Evolutionary conservation across 306 rosid genomes (phyloP).

Genomic region (Trifolium repens): DNA sequence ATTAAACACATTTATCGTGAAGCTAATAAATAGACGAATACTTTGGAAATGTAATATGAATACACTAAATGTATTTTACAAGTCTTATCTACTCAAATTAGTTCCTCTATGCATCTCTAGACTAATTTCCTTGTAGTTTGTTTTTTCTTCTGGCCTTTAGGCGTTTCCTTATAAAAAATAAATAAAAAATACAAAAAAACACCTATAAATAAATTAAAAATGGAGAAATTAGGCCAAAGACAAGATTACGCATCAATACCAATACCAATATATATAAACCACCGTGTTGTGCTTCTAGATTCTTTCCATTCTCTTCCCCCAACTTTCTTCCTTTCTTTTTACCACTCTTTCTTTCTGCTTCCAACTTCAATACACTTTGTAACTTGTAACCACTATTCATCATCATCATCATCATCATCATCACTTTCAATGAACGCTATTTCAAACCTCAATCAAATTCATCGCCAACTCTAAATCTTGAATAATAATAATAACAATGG

Average conservation of each 20-base stretch:
- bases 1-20: no score
- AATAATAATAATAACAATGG: slow-evolving; percentile 49
- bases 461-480: neutral
- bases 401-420: neutral
- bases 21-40: no score
- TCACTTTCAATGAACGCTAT: slow-evolving; percentile 10
- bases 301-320: neutral
- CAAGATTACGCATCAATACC: neutral
- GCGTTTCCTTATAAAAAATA: no score
- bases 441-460: slow-evolving; percentile 5
- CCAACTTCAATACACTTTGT: neutral
- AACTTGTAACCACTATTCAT: neutral
- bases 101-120: no score
- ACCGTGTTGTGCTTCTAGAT: neutral
- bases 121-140: no score
- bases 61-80: no score
- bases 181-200: no score
- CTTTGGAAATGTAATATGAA: no score
- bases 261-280: neutral
- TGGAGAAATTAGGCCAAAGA: neutral
- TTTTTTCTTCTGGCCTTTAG: no score
- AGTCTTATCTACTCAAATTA: no score
- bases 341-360: neutral
- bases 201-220: neutral
- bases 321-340: neutral